Evolutionary conservation across 2,329 filamentous ascomycete species (phyloP).

Genomic region (Colletotrichum tropicale): DNA sequence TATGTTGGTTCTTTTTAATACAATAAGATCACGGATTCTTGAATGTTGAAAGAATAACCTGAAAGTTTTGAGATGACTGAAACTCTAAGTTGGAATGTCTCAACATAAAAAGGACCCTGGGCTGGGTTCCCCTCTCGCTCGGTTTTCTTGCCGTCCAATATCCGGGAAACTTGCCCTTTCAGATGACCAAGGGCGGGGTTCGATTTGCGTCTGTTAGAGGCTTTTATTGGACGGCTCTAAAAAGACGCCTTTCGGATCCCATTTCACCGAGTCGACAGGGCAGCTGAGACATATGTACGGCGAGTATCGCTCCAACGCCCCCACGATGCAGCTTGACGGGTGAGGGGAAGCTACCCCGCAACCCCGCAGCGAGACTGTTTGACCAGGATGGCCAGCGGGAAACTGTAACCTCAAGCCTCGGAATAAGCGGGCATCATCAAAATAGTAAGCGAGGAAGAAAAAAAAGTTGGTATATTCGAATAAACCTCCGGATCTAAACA

Average conservation of each 20-base stretch:
- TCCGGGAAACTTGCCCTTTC: background rate
- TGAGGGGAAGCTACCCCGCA: slow-evolving; percentile 7
- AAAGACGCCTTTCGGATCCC: background rate
- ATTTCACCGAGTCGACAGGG: background rate
- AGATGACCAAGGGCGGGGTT: background rate
- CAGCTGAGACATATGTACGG: background rate
- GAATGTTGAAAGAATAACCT: background rate
- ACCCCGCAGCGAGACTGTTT: background rate
- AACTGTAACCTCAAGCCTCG: background rate
- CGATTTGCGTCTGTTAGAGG: background rate
- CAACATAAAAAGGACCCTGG: background rate
- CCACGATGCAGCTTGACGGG: background rate
- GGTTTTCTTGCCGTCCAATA: background rate
- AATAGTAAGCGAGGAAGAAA: background rate
- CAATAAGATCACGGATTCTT: background rate
- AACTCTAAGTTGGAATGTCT: background rate
- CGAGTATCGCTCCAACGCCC: background rate
- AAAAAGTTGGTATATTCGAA: background rate
- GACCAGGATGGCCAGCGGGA: background rate
- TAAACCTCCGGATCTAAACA: background rate
- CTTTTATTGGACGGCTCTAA: background rate
- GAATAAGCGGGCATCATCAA: background rate
- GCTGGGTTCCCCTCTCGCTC: background rate
- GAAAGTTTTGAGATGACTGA: background rate
- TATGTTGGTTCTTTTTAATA: background rate